These are phyloP conservation scores for Powellomyces hirtus DNA, from an alignment of 192 early-diverging fungal species.

Conservation along the genomic window DNA sequence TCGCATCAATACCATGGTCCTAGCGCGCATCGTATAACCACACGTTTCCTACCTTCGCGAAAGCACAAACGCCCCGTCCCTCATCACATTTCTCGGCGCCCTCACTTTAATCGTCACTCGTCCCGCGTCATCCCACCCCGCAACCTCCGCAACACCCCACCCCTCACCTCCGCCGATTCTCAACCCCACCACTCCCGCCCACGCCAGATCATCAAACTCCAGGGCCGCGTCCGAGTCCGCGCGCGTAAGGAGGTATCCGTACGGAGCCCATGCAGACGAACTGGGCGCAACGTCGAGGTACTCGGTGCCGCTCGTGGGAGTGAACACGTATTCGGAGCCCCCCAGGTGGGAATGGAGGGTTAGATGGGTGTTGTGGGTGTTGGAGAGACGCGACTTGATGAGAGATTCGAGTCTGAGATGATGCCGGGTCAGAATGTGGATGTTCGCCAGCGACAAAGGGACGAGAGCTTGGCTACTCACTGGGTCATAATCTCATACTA, in stretches of 20 bases:
- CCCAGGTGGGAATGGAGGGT: neutral
- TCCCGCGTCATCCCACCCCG: neutral
- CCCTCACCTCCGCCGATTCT: neutral
- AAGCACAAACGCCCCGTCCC: no score
- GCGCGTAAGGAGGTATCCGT: neutral
- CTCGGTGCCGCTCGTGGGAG: neutral
- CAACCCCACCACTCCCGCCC: neutral
- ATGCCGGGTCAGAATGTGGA: no score
- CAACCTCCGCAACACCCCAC: conserved; percentile 7
- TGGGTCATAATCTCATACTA: neutral
- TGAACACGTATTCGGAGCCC: neutral
- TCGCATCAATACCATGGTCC: no score
- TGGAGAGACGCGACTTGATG: neutral
- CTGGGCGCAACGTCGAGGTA: neutral
- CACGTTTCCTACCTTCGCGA: no score
- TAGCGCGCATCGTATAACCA: no score
- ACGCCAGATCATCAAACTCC: conserved; percentile 32
- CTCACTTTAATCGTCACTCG: neutral
- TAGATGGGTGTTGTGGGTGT: conserved; percentile 2
- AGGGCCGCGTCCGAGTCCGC: conserved; percentile 4
- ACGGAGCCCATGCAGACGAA: neutral
- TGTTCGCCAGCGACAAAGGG: no score
- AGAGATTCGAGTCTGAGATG: conserved; percentile 4
- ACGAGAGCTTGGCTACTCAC: no score
- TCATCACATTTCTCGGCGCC: no score